Conservation (phyloP, 2,329 filamentous ascomycete genomes). For the Pestalotiopsis sp. region DNA sequence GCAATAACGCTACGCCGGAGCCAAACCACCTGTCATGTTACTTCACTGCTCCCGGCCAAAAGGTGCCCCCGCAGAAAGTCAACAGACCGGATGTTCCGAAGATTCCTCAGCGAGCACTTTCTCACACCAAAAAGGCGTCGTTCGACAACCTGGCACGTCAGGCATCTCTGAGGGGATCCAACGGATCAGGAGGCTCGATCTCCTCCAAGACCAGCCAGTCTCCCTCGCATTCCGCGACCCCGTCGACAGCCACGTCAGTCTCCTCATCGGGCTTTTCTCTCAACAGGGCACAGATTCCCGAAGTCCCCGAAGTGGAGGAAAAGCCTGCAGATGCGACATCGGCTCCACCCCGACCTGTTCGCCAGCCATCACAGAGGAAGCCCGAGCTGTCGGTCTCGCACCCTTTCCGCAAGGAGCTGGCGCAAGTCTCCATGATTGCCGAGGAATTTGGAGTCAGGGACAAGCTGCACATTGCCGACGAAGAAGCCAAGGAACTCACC, state of each 20-base stretch:
- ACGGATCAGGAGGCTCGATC: conserved; percentile 53
- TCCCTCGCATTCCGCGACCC: conserved; percentile 60
- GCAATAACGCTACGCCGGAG: conserved; percentile 57
- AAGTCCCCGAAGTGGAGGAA: conserved; percentile 31
- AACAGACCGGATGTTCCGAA: conserved; percentile 48
- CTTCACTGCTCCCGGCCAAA: conserved; percentile 57
- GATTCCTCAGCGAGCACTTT: conserved; percentile 78
- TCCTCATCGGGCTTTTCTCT: conserved; percentile 38
- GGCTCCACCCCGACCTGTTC: conserved; percentile 18
- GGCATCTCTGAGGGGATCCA: conserved; percentile 50
- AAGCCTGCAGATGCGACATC: conserved; percentile 32
- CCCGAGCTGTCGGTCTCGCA: conserved; percentile 32
- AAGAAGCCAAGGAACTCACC: conserved; percentile 73
- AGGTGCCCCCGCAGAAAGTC: conserved; percentile 34
- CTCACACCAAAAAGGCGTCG: conserved; percentile 83
- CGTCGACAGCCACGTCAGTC: conserved; percentile 52
- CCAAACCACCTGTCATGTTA: conserved; percentile 71
- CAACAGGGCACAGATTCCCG: conserved; percentile 28
- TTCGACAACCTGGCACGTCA: conserved; percentile 75
- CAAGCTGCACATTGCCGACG: conserved; percentile 64
- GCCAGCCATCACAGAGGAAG: conserved; percentile 27
- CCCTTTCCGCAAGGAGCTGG: conserved; percentile 88
- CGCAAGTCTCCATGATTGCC: conserved; percentile 88
- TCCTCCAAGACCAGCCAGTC: conserved; percentile 60
- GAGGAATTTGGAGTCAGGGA: conserved; percentile 79